These are phyloP conservation scores for Colletotrichum sp. DNA, from an alignment of 2,329 filamentous ascomycete species.

Conservation along the genomic window DNA sequence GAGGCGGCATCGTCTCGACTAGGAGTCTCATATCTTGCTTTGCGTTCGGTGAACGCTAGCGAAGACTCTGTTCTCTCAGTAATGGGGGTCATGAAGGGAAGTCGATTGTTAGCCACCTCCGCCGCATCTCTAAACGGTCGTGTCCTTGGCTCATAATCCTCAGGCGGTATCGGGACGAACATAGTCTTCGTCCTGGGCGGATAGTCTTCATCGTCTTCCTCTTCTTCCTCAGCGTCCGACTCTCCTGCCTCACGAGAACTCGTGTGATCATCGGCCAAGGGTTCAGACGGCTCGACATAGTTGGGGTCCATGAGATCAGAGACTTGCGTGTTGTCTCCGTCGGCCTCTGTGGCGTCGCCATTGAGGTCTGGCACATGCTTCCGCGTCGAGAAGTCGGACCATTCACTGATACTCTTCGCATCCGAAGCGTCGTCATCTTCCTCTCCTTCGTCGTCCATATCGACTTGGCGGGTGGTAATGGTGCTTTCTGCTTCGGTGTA, in stretches of 20 bases:
- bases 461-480: conserved; percentile 73
- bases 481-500: conserved; percentile 89
- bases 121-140: conserved; percentile 81
- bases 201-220: conserved; percentile 37
- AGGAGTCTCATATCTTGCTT: conserved; percentile 22
- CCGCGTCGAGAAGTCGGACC: conserved; percentile 84
- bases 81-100: conserved; percentile 99
- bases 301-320: conserved; percentile 46
- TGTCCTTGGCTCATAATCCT: conserved; percentile 83
- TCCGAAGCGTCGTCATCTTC: conserved; percentile 55
- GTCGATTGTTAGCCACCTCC: conserved; percentile 83
- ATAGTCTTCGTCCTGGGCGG: conserved; percentile 62
- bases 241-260: conserved; percentile 23
- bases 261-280: conserved; percentile 30
- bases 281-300: conserved; percentile 31
- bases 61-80: conserved; percentile 94
- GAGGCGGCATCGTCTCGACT: conserved; percentile 31
- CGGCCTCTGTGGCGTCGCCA: conserved; percentile 34
- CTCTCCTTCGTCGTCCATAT: conserved; percentile 45
- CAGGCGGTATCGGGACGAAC: conserved; percentile 83
- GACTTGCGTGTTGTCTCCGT: conserved; percentile 40
- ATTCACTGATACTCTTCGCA: conserved; percentile 74
- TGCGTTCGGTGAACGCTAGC: conserved; percentile 49
- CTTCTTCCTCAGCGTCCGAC: conserved; percentile 33
- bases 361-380: conserved; percentile 68